phyloP scores from a whole-genome alignment of 164 flowering plant species.

The Chimonanthus praecox region DNA sequence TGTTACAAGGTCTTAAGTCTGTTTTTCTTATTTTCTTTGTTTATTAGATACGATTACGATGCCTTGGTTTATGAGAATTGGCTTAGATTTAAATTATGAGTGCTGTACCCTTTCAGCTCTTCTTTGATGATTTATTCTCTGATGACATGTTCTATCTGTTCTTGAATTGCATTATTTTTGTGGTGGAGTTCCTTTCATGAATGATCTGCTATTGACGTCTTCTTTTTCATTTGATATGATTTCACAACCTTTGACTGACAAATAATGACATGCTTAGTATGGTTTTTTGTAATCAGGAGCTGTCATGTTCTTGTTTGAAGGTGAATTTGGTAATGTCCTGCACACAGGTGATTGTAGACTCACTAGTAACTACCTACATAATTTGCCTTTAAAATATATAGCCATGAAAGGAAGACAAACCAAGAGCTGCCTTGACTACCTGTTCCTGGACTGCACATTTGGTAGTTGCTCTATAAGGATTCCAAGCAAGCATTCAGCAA shows the following conservation, averaged over 20 bases:
- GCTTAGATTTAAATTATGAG: no score
- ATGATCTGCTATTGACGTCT: no score
- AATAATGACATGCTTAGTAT: neutral
- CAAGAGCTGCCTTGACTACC: conserved; percentile 47
- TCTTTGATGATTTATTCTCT: neutral
- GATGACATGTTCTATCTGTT: neutral
- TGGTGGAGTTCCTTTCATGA: neutral
- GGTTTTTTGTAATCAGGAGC: conserved; percentile 52
- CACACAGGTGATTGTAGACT: conserved; percentile 96
- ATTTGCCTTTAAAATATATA: conserved; percentile 59
- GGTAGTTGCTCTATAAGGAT: conserved; percentile 40
- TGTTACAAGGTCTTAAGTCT: no score
- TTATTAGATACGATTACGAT: no score
- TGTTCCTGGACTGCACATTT: conserved; percentile 87
- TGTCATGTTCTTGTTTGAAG: conserved; percentile 88
- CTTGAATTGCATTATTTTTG: neutral
- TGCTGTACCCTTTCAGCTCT: no score
- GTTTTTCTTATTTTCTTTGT: no score
- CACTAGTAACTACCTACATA: conserved; percentile 56
- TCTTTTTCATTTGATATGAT: neutral
- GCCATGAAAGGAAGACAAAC: conserved; percentile 51
- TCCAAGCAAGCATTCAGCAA: conserved; percentile 66
- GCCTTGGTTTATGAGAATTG: no score
- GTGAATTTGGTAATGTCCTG: conserved; percentile 69
- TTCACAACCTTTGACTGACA: neutral